These are phyloP conservation scores for Madurella fahalii DNA, from an alignment of 2,329 filamentous ascomycete species.

Conservation along the genomic window DNA sequence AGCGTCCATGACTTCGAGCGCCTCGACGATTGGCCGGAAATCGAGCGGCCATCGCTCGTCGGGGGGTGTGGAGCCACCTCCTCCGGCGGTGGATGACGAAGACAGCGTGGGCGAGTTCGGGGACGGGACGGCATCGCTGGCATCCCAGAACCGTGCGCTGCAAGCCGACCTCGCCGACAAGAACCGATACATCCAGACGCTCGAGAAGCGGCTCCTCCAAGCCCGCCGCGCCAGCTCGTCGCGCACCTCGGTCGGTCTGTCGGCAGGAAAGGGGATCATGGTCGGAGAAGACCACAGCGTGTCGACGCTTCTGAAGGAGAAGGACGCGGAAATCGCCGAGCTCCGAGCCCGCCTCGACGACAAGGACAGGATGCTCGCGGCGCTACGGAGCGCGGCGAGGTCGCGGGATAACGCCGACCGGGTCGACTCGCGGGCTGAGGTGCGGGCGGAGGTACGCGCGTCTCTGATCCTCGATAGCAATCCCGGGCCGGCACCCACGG, in stretches of 20 bases:
- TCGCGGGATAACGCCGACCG: slow-evolving; percentile 77
- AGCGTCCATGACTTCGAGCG: slow-evolving; percentile 62
- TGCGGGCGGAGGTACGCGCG: slow-evolving; percentile 24
- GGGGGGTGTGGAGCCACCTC: slow-evolving; percentile 34
- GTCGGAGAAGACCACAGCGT: slow-evolving; percentile 77
- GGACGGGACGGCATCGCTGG: slow-evolving; percentile 76
- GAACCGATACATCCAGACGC: slow-evolving; percentile 89
- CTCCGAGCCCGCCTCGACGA: slow-evolving; percentile 86
- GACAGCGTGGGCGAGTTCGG: slow-evolving; percentile 77
- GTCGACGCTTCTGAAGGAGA: slow-evolving; percentile 71
- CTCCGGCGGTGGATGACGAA: slow-evolving; percentile 54
- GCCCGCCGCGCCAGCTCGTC: slow-evolving; percentile 87
- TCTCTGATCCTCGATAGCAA: slow-evolving; percentile 33
- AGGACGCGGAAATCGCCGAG: slow-evolving; percentile 88
- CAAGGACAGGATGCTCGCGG: slow-evolving; percentile 89
- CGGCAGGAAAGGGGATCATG: slow-evolving; percentile 57
- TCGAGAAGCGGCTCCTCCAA: slow-evolving; percentile 89
- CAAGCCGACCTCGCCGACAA: slow-evolving; percentile 96
- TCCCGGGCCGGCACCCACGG: slow-evolving; percentile 28
- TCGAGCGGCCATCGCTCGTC: slow-evolving; percentile 46
- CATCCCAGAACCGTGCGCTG: slow-evolving; percentile 84
- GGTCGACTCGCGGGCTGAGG: slow-evolving; percentile 34
- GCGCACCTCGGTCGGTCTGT: slow-evolving; percentile 72
- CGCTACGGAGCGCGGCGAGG: slow-evolving; percentile 77
- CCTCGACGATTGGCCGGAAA: slow-evolving; percentile 54